Percentiles rank a stretch among this genome's conserved stretches.
phyloP scores from a whole-genome alignment of 2,329 filamentous ascomycete species.

The Purpureocillium takamizusanense region DNA sequence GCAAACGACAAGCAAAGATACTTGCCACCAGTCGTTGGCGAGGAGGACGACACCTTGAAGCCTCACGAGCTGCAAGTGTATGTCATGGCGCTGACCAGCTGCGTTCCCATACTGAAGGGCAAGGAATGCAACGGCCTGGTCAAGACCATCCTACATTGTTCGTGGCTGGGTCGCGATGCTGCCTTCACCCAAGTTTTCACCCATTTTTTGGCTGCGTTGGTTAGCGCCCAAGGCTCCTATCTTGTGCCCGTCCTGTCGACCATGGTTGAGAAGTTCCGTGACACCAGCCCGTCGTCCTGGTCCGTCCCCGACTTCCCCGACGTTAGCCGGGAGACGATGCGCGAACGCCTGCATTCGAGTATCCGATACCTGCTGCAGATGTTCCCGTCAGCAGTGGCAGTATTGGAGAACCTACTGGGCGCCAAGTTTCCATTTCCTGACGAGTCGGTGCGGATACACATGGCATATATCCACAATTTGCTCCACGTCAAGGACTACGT shows the following conservation, averaged over 20 bases:
- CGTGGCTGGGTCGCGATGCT: slow-evolving; percentile 57
- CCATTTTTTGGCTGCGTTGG: slow-evolving; percentile 60
- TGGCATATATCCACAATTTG: slow-evolving; percentile 82
- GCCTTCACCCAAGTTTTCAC: slow-evolving; percentile 59
- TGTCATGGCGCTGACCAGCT: slow-evolving; percentile 53
- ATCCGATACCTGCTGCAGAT: slow-evolving; percentile 70
- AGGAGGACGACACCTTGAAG: slow-evolving; percentile 39
- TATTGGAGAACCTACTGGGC: slow-evolving; percentile 58
- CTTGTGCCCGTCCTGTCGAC: slow-evolving; percentile 66
- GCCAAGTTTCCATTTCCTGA: slow-evolving; percentile 67
- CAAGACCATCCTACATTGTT: slow-evolving; percentile 47
- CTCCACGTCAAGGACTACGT: slow-evolving; percentile 69
- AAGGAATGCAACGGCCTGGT: slow-evolving; percentile 51
- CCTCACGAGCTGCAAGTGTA: slow-evolving; percentile 51
- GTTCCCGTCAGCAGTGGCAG: slow-evolving; percentile 67
- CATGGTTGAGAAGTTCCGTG: slow-evolving; percentile 70
- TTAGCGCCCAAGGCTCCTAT: slow-evolving; percentile 76
- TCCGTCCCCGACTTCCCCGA: slow-evolving; percentile 42
- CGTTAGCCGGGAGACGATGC: slow-evolving; percentile 56
- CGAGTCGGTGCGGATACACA: slow-evolving; percentile 69
- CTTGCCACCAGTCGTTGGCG: slow-evolving; percentile 26
- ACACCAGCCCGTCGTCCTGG: slow-evolving; percentile 36
- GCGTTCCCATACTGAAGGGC: slow-evolving; percentile 48
- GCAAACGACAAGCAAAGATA: slow-evolving; percentile 36
- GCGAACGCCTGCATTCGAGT: slow-evolving; percentile 65